Conservation (phyloP, 139 green algal species). For the Edaphochlamys debaryana region DNA sequence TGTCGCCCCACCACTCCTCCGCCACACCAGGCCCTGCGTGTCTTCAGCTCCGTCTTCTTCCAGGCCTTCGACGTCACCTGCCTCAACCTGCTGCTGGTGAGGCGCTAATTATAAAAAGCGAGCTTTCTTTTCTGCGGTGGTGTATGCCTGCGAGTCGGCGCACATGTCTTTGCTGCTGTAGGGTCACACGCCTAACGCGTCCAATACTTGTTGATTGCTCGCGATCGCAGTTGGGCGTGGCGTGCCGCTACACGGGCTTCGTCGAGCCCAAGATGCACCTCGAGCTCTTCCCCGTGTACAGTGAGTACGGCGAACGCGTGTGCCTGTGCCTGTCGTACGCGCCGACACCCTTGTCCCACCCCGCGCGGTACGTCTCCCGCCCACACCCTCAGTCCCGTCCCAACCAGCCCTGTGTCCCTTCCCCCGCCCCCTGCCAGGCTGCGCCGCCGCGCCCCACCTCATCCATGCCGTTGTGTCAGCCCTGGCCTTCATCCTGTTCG, state of each 20-base stretch:
- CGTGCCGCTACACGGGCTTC: not conserved
- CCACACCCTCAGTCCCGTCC: not conserved
- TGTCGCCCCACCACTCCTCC: too few species aligned
- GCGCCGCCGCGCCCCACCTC: not conserved
- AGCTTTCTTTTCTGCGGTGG: too few species aligned
- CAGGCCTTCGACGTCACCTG: not conserved
- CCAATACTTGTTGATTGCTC: too few species aligned
- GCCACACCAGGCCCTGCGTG: not conserved
- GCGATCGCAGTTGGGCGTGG: too few species aligned
- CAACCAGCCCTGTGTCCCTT: not conserved
- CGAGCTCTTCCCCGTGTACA: constrained; percentile 1
- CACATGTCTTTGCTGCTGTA: too few species aligned
- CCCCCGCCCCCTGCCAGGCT: not conserved
- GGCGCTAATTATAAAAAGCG: too few species aligned
- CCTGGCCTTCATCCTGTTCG: not conserved
- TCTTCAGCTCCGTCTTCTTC: not conserved
- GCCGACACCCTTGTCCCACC: not conserved
- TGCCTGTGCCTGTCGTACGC: not conserved
- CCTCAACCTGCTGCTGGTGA: not conserved
- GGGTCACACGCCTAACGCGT: too few species aligned
- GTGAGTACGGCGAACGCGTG: not conserved
- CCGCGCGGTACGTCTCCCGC: not conserved
- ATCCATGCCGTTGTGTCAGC: constrained; percentile 3
- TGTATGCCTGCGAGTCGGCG: too few species aligned
- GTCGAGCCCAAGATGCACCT: not conserved